Base-by-base conservation (phyloP, 371 early-diverging fungal genomes). In the Mucor ambiguus region DNA sequence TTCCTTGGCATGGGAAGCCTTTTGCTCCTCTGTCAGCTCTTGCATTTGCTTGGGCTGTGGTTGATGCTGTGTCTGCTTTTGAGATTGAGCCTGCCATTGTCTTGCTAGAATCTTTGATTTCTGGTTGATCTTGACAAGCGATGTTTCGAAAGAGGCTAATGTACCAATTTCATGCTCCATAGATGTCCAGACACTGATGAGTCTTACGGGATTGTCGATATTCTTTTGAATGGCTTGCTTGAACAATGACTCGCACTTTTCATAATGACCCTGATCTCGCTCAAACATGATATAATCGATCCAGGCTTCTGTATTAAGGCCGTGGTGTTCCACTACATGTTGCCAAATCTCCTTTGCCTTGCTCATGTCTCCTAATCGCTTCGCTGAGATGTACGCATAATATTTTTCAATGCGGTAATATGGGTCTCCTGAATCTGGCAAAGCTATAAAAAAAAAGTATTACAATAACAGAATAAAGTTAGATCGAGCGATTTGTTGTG, bases 361-460 rank as follows among this genome's bases (percentile, higher is more conserved):
- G 2, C 70, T 70, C 7, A 49, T 28, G 24, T 79, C 64, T 10
- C 63, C 70, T 9, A 76, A 43, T 37, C 70, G 58, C 10, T 65
- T 70, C 14, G 32, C 67, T 67, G 81, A 80, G 11, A 85, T 76
- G 22, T 59, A 77, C 1, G 87, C 74, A 70, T 74, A 71, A 20
- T 73, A 79, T 18, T 81, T 73, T 63, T 87, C 86, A n/a, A 90
- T 70, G 0, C 88, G 79, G 57, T 76, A 76, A 57, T 80, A 84
- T 3, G 87, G 84, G 64, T 88, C 87, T 10, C 71, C 74, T 0
- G 66, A 54, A 2, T 73, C 63, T 0, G 81, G 79, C 26, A 79
- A 80, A 3, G 69, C 84, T 85, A n/a, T n/a, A n/a, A n/a, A n/a
- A n/a, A n/a, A n/a, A n/a, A n/a, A n/a, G 24, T 24, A 37, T 52